phyloP scores from a whole-genome alignment of 179 eudicot species.

The Silene noctiflora region DNA sequence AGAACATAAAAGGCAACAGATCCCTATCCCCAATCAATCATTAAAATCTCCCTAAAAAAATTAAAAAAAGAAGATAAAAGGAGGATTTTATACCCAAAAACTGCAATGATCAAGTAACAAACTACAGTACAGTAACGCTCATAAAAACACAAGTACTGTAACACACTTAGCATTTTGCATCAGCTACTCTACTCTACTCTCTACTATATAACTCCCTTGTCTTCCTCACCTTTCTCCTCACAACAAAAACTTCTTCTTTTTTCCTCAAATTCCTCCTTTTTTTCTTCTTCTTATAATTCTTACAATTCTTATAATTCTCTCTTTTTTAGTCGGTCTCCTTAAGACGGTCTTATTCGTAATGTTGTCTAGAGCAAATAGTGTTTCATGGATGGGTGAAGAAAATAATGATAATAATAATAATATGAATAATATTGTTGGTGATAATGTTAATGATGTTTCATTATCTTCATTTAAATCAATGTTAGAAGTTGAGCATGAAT shows the following conservation, averaged over 20 bases:
- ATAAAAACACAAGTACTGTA: background rate
- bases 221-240: conserved; percentile 19
- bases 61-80: background rate
- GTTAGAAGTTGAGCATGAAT: conserved; percentile 54
- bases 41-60: no score
- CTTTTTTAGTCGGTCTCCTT: background rate
- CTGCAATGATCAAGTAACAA: conserved; percentile 18
- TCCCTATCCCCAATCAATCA: background rate
- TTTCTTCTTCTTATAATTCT: background rate
- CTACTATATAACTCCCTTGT: background rate
- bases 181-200: background rate
- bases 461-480: conserved; percentile 54
- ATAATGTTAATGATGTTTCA: conserved; percentile 25
- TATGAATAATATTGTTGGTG: background rate
- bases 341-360: background rate
- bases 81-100: background rate
- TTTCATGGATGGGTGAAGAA: conserved; percentile 23
- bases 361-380: conserved; percentile 28
- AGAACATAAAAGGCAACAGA: background rate
- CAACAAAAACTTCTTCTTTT: conserved; percentile 8
- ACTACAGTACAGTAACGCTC: conserved; percentile 29
- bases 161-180: background rate
- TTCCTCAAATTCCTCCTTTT: background rate
- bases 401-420: background rate
- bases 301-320: background rate